Evolutionary conservation across 2,329 filamentous ascomycete genomes (phyloP).

Genomic region (Pleurostoma richardsiae): DNA sequence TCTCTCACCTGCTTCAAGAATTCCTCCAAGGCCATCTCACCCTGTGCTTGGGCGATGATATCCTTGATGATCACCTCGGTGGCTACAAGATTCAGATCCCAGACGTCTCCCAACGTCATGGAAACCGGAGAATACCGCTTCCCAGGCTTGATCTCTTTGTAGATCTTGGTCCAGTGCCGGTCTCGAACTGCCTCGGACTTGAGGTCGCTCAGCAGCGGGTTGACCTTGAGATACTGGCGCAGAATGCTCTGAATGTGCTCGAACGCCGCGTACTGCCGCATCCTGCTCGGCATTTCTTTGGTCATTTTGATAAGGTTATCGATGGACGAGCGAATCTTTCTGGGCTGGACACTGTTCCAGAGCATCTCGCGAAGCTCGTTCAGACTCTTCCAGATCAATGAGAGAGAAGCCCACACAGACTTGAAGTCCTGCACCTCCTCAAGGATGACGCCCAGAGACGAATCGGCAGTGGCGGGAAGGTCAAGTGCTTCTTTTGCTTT

Average conservation of each 20-base stretch:
- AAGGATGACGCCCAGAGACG: slow-evolving; percentile 76
- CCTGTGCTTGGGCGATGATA: slow-evolving; percentile 92
- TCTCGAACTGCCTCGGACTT: slow-evolving; percentile 96
- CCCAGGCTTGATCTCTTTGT: slow-evolving; percentile 87
- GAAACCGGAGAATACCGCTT: slow-evolving; percentile 92
- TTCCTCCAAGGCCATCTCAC: slow-evolving; percentile 97
- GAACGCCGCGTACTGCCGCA: slow-evolving; percentile 99
- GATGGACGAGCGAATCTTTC: slow-evolving; percentile 84
- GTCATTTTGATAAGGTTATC: slow-evolving; percentile 95
- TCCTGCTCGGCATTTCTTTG: slow-evolving; percentile 97
- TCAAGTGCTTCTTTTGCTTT: slow-evolving; percentile 97
- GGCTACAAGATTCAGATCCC: slow-evolving; percentile 88
- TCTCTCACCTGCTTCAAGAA: slow-evolving; percentile 95
- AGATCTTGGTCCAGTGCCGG: slow-evolving; percentile 96
- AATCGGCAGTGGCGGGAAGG: slow-evolving; percentile 73
- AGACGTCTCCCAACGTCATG: slow-evolving; percentile 96
- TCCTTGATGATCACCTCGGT: slow-evolving; percentile 86
- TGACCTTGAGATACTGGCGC: slow-evolving; percentile 85
- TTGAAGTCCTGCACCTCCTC: slow-evolving; percentile 99
- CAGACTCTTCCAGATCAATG: slow-evolving; percentile 93
- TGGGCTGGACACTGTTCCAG: slow-evolving; percentile 93
- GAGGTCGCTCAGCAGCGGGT: slow-evolving; percentile 79
- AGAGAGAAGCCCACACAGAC: slow-evolving; percentile 93
- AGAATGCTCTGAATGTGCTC: slow-evolving; percentile 94
- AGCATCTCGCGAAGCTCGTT: slow-evolving; percentile 88